These are phyloP conservation scores for Corylus heterophylla DNA, from an alignment of 306 rosid genomes.

Conservation along the genomic window DNA sequence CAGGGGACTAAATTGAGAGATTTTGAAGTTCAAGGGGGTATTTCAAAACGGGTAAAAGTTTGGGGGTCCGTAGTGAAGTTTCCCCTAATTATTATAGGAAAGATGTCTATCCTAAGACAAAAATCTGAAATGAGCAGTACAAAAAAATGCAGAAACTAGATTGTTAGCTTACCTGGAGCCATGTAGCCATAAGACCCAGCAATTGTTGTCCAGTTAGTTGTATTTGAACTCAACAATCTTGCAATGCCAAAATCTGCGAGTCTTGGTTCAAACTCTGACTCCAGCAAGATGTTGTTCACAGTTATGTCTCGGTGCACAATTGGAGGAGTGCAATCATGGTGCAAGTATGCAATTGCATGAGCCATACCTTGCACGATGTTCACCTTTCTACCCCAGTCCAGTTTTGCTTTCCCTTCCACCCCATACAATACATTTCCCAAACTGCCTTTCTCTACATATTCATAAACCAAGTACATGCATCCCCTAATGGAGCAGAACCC, in stretches of 20 bases:
- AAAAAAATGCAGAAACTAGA: not conserved
- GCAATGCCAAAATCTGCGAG: constrained; percentile 79
- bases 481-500: constrained; percentile 56
- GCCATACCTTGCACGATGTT: constrained; percentile 60
- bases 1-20: no score
- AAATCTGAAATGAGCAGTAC: not conserved
- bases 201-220: constrained; percentile 55
- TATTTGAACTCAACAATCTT: constrained; percentile 44
- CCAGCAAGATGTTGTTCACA: constrained; percentile 53
- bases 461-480: constrained; percentile 62
- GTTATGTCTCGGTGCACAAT: constrained; percentile 60
- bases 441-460: constrained; percentile 55
- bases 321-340: constrained; percentile 57
- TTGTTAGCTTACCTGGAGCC: constrained; percentile 63
- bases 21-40: no score
- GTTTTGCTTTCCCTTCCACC: constrained; percentile 36
- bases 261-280: constrained; percentile 26
- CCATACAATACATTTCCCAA: constrained; percentile 51
- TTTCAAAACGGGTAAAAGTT: no score
- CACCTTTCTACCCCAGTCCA: constrained; percentile 59
- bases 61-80: no score
- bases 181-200: constrained; percentile 82
- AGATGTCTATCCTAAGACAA: not conserved
- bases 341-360: constrained; percentile 65
- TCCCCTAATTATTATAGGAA: not conserved